Evolutionary conservation across 371 early-diverging fungal genomes (phyloP), one percentile per base, ranked within the genome.

Genomic region (Capniomyces stellatus): DNA sequence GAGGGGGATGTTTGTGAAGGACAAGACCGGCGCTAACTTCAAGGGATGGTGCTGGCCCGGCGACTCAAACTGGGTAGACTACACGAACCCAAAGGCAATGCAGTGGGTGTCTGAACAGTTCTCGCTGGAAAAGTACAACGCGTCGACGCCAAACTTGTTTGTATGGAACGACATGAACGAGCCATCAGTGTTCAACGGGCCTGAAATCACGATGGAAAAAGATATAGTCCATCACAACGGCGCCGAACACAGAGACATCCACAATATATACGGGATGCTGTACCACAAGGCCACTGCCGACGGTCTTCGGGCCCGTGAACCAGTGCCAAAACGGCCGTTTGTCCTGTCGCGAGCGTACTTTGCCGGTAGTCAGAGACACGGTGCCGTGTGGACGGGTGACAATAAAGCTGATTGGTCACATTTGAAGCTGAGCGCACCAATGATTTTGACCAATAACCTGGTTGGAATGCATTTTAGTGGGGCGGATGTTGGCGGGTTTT

Each of bases 91-190:
- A 1, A 62, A 71, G 23, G 87, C 87, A 2, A 73, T 82, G 22
- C 62, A 75, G 23, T 92, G 85, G 84, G 91, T 90, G 87, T 63
- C 70, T 3, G 59, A 65, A 54, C 51, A 59, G 13, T 84, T 63
- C 49, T 75, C 77, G 71, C 56, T 66, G 48, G 64, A 72, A 35
- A 63, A 61, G 24, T 79, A 68, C 62, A 58, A 64, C 28, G 55
- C 61, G 3, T 58, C 71, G 24, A 64, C 75, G 23, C 58, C 58
- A 2, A 28, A 76, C 39, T 71, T 77, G 57, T 82, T 82, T 55
- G 51, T 78, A 1, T 81, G 82, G 83, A 78, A 78, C 49, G 81
- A 79, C 60, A 78, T 79, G 79, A 81, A 80, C 54, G 81, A 82
- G 54, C 78, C 81, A 1, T 63, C 78, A 0, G 70, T 74, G 22